Evolutionary conservation across 1,284 basidiomycete species (phyloP), one percentile per base, ranked within the genome.

Genomic region (Rhodotorula sp.): DNA sequence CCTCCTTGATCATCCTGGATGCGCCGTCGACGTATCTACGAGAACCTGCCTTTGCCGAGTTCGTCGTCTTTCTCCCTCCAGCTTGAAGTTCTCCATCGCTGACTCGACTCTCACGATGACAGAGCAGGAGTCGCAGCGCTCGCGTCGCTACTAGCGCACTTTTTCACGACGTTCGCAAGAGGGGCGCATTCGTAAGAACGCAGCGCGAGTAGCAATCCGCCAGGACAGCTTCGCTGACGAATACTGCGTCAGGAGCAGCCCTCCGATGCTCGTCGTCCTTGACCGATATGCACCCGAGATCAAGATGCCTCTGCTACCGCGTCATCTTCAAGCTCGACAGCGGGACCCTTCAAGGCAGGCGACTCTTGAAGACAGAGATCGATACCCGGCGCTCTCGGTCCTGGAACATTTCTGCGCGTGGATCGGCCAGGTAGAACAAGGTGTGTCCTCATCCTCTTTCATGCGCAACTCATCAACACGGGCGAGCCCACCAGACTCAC

Each of bases 1-100:
- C 74, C 10, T 69, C 69, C 6, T 37, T 75, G 4, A 71, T 75
- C 18, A 60, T 75, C 29, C 65, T 75, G 6, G 69, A 75, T 49
- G 60, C 58, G 18, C 56, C 67, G 4, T 66, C 66, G 33, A 57
- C 62, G 29, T 73, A 73, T 42, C 60, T 70, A 15, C 55, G 66
- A 3, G 71, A 73, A 24, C 49, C 53, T 12, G 42, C 20, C 42
- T 46, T 56, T 12, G 42, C 59, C 15, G 42, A 33, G 72, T 71
- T 26, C 30, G 62, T 33, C n/a, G 18, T 17, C 17, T 30, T 8
- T 26, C 5, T 12, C 42, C 14, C 29, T 1, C 46, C 17, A 15
- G 18, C 8, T 4, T 6, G 2, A 42, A 60, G 4, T 37, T 18
- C 1, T 2, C 12, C 4, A 8, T 20, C 18, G 33, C 49, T 53